Evolutionary conservation across 345 rosid species (phyloP).

Genomic region (Citrus sp.): DNA sequence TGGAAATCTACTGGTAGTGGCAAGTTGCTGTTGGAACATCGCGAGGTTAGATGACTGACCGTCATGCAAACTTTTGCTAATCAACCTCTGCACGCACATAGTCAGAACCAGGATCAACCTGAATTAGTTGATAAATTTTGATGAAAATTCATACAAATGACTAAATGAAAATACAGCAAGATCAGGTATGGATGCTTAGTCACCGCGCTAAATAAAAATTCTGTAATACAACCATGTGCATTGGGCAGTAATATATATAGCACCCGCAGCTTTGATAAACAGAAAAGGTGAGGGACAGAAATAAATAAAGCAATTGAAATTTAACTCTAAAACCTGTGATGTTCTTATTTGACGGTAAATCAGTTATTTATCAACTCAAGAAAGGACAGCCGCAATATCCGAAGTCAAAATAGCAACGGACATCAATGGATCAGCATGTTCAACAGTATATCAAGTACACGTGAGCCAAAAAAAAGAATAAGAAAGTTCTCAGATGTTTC

Average conservation of each 20-base stretch:
- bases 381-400: not conserved
- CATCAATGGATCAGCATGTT: not conserved
- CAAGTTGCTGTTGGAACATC: too few relatives aligned
- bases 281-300: not conserved
- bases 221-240: not conserved
- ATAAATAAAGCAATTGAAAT: not conserved
- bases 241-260: not conserved
- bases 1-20: too few relatives aligned
- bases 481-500: not conserved
- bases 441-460: not conserved
- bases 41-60: too few relatives aligned
- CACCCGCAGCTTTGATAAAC: not conserved
- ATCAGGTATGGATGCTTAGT: not conserved
- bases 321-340: not conserved
- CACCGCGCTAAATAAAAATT: not conserved
- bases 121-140: not conserved
- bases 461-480: not conserved
- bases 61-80: too few relatives aligned
- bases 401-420: conserved; percentile 3
- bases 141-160: not conserved
- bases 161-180: not conserved
- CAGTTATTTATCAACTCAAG: not conserved
- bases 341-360: conserved; percentile 2
- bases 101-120: too few relatives aligned
- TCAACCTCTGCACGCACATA: too few relatives aligned